Base-by-base conservation (phyloP, 2,329 filamentous ascomycete species). In the Immersiporthe knoxdaviesiana region DNA sequence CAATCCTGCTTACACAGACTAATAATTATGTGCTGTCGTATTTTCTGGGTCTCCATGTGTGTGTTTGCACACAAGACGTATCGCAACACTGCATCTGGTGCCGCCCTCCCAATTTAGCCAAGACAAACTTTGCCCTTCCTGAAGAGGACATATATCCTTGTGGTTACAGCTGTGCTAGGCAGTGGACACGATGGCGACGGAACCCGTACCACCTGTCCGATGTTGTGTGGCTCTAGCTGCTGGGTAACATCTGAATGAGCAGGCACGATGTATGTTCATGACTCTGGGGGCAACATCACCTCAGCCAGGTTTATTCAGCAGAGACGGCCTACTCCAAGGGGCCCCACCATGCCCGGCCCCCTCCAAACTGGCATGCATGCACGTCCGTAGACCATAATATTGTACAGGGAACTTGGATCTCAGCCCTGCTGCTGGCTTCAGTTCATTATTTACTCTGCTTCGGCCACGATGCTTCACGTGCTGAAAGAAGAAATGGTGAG, bases 181-280 rank as follows among this genome's bases (percentile, higher is more conserved):
- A n/a, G n/a, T n/a, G 32, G 21, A 52, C 39, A 60, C 68, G 35
- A 37, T 16, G 41, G 58, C 64, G 52, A 63, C 59, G 67, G 39
- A 44, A 12, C 64, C 63, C 60, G 30, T 60, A 69, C 59, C 64
- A 67, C 37, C 39, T 27, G 12, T 50, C 18, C 14, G 16, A 30
- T 63, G 52, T 44, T 39, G 47, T 39, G 47, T 18, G 61, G 16
- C 47, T 24, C 41, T 16, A 27, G 50, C 24, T 54, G n/a, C 24
- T 27, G n/a, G 24, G n/a, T 24, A 4, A 30, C n/a, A n/a, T n/a
- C 12, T 4, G 4, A 27, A 27, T 11, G 50, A 54, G 14, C 12
- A 30, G 24, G 12, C 24, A 54, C 14, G n/a, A 30, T 27, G 24
- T 54, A 54, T 52, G 11, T 18, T 24, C 47, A 12, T 12, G 10